Conservation (phyloP, 1,284 basidiomycete species). For the Cryptococcus floricola region DNA sequence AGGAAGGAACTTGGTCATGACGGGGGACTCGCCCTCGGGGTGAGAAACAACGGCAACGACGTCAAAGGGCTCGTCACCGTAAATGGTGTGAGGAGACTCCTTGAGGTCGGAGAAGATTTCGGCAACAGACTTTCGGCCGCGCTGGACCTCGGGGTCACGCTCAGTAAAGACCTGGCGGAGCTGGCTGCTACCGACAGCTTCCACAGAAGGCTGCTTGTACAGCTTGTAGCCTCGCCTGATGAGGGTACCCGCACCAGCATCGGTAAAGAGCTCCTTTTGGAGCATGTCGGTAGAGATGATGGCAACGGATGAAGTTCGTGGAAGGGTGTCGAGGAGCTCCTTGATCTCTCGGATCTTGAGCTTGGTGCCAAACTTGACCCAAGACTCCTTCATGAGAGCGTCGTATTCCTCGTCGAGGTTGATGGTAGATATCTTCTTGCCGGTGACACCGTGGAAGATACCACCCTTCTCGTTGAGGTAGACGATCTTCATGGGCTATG, state of each 20-base stretch:
- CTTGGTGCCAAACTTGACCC: conserved; percentile 99
- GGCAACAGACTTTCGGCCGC: conserved; percentile 81
- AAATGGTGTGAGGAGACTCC: conserved; percentile 83
- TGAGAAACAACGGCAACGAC: conserved; percentile 91
- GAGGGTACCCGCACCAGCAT: conserved; percentile 94
- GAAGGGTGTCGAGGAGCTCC: conserved; percentile 95
- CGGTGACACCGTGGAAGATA: conserved; percentile 92
- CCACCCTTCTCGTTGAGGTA: conserved; percentile 99
- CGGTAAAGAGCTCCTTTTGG: conserved; percentile 98
- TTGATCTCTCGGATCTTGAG: conserved; percentile 99
- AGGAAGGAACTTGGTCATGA: conserved; percentile 87
- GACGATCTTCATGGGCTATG: conserved; percentile 88
- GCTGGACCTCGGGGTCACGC: conserved; percentile 85
- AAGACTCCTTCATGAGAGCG: conserved; percentile 94
- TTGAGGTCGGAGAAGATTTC: conserved; percentile 81
- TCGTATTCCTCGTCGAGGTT: conserved; percentile 99
- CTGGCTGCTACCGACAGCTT: conserved; percentile 83
- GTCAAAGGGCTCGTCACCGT: conserved; percentile 96
- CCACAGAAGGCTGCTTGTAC: conserved; percentile 78
- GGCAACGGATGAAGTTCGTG: conserved; percentile 94
- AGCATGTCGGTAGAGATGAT: conserved; percentile 92
- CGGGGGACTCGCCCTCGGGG: conserved; percentile 81
- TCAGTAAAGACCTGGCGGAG: conserved; percentile 90
- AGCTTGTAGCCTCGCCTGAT: conserved; percentile 98
- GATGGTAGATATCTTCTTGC: conserved; percentile 90